Base-by-base conservation (phyloP, 352 stramenopile species). In the Pythium brachiatum region DNA sequence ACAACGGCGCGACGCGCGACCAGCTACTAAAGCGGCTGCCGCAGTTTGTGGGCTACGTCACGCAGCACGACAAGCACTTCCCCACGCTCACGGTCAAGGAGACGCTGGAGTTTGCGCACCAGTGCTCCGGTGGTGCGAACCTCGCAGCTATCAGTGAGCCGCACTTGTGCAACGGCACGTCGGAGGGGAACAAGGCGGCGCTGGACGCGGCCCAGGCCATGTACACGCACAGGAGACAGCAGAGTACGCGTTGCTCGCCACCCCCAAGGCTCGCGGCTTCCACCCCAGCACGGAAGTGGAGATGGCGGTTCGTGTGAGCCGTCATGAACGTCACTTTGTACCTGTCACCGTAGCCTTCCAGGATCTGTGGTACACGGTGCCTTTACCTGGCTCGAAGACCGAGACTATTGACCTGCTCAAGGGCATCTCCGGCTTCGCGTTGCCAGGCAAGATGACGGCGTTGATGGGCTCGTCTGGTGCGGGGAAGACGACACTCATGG, bases 401-500 rank as follows among this genome's bases (percentile, higher is more conserved):
- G 52, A 57, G 41, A 52, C 32, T 2, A 66, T 74, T n/a, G 62
- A 74, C 18, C 51, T 88, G 32, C 73, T 88, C 26, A 61, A 68
- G 26, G 53, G 68, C n/a, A 53, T 88, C 32, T 72, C 56, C 11
- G 78, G 74, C 9, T 70, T 71, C 39, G 69, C 71, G 3, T 15
- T 51, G n/a, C 78, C 77, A 3, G 76, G 78, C n/a, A 70, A 54
- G 25, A 70, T 86, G 32, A 75, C 70, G 6, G 75, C 76, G 7
- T 58, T 87, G 25, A 82, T 83, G 65, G 77, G 78, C n/a, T 71
- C 69, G 3, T 73, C 67, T 1, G 79, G 81, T 43, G 78, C 83
- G 32, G 88, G 90, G 1, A 97, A 98, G 70, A 96, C 90, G 7
- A 98, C 92, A 9, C 72, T 98, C 8, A 87, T 96, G 64, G 90